These are phyloP conservation scores for Phragmites australis DNA, from an alignment of 176 grass and related monocot genomes.

Conservation along the genomic window DNA sequence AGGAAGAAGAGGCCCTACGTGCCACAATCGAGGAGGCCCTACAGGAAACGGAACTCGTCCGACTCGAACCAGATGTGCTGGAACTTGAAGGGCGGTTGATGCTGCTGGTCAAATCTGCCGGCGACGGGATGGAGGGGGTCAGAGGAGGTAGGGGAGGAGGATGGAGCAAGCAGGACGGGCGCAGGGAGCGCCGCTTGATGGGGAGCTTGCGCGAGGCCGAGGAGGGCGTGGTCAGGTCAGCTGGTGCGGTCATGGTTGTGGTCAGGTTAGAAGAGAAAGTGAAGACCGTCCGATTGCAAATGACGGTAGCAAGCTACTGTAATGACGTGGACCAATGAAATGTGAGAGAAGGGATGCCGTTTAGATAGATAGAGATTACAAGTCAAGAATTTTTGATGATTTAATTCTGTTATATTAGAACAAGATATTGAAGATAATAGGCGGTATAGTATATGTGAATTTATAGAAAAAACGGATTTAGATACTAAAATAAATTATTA, in stretches of 20 bases:
- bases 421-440: too few species aligned
- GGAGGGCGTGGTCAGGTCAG: conserved; percentile 31
- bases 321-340: too few species aligned
- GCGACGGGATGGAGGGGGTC: conserved; percentile 10
- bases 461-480: too few species aligned
- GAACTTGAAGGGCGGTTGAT: conserved; percentile 69
- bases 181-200: conserved; percentile 90
- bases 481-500: too few species aligned
- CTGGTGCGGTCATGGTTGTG: conserved; percentile 45
- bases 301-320: too few species aligned
- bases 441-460: too few species aligned
- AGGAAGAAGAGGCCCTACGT: conserved; percentile 86
- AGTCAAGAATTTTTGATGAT: too few species aligned
- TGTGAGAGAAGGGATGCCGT: too few species aligned
- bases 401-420: too few species aligned
- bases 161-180: conserved; percentile 36
- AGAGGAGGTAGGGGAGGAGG: conserved; percentile 43
- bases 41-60: conserved; percentile 83
- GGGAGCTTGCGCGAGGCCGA: conserved; percentile 80
- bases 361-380: too few species aligned
- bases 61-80: conserved; percentile 84
- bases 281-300: too few species aligned
- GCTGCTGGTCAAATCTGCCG: not conserved
- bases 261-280: conserved; percentile 42
- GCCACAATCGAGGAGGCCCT: conserved; percentile 80